These are phyloP conservation scores for Cryphonectria naterciae DNA, from an alignment of 2,329 filamentous ascomycete genomes.

Conservation along the genomic window DNA sequence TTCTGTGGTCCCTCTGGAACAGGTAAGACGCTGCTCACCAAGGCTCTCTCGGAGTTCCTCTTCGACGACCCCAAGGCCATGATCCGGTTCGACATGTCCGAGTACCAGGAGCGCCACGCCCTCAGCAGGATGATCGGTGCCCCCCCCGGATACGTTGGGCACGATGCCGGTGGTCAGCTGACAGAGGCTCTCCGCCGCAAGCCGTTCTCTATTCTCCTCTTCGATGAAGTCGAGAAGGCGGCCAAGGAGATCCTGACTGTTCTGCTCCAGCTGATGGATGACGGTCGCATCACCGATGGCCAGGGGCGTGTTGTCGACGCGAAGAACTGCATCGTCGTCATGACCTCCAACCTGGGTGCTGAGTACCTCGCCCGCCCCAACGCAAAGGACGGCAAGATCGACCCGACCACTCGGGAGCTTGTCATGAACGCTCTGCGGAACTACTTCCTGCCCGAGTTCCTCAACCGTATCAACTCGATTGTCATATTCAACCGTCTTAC, in stretches of 20 bases:
- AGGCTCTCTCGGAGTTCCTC: constrained; percentile 94
- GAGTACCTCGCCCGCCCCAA: constrained; percentile 86
- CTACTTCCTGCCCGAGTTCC: constrained; percentile 98
- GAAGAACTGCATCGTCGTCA: constrained; percentile 97
- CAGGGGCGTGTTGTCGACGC: constrained; percentile 95
- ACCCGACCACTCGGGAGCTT: constrained; percentile 81
- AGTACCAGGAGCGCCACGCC: constrained; percentile 96
- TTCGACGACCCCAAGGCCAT: constrained; percentile 97
- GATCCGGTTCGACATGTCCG: constrained; percentile 99
- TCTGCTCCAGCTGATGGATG: constrained; percentile 98
- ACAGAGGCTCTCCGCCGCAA: constrained; percentile 92
- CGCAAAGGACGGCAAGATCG: constrained; percentile 80
- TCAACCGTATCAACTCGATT: constrained; percentile 94
- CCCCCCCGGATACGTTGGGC: constrained; percentile 94
- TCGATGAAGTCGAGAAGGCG: constrained; percentile 98
- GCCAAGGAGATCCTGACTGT: constrained; percentile 97
- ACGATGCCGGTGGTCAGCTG: constrained; percentile 93
- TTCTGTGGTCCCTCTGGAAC: constrained; percentile 99
- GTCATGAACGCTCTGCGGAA: constrained; percentile 90
- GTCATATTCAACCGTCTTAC: constrained; percentile 99
- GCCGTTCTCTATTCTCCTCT: constrained; percentile 96
- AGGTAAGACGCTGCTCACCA: constrained; percentile 95
- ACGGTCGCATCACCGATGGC: constrained; percentile 96
- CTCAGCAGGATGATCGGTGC: constrained; percentile 97
- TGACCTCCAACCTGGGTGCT: constrained; percentile 97